Base-by-base conservation (phyloP, 208 protist genomes). In the Trypanosoma lewisi region DNA sequence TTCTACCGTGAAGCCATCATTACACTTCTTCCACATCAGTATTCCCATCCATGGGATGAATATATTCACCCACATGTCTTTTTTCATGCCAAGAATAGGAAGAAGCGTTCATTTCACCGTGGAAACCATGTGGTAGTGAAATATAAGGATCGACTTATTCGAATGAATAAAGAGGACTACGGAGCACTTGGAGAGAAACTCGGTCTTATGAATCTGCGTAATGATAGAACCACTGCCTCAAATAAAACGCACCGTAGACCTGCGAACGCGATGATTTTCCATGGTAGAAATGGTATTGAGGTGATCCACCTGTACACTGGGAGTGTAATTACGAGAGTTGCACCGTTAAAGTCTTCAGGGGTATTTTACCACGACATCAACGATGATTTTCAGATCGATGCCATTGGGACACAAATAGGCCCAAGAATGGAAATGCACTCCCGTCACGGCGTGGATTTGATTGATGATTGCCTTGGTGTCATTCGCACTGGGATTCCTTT, bases 281-380 rank as follows among this genome's bases (percentile, higher is more conserved):
- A 97, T 72, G 63, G 80, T 33, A 65, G 67, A 63, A 49, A 76
- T 30, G 89, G 86, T 6, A 81, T 97, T 7, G 84, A 95, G 67
- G 83, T 96, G 44, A 16, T 96, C 41, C 92, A 97, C 67, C 63
- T 97, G 55, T 97, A 89, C 73, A 95, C 89, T 4, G 92, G 92
- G 16, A 67, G 78, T 64, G 76, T 65, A 17, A 65, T 97, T 34
- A 89, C 88, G 21, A 28, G 53, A 33, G 67, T 97, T 2, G 60
- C 63, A 25, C 89, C 92, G 21, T 75, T 97, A 31, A 75, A 81
- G 34, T 60, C 79, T 37, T 60, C 74, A 34, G 49, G 64, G n/a
- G 74, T 76, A 14, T 74, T 52, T 52, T 97, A 95, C 70, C 67
- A 93, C 62, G 90, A 97, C 75, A 77, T 97, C 45, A 94, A 96